phyloP scores from a whole-genome alignment of 192 early-diverging fungal species.

The Podila verticillata region DNA sequence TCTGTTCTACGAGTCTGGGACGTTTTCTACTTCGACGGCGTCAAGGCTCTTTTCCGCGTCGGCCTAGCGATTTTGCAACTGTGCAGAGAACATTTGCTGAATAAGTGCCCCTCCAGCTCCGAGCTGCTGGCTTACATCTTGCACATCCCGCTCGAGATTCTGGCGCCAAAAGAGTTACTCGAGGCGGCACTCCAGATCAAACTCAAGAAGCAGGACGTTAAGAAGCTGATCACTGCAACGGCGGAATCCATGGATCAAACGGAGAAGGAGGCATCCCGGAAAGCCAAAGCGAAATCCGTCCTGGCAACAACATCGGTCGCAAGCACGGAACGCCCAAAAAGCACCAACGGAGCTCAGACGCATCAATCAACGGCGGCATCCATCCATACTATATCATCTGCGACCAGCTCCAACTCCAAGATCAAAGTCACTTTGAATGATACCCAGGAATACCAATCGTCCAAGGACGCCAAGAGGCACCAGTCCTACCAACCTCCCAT shows the following conservation, averaged over 20 bases:
- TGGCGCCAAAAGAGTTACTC: constrained; percentile 74
- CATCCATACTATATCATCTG: neutral
- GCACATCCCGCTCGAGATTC: constrained; percentile 76
- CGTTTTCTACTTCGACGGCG: constrained; percentile 86
- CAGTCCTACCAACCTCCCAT: neutral
- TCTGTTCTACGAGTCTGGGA: constrained; percentile 93
- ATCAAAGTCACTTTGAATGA: neutral
- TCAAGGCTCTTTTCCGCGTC: constrained; percentile 85
- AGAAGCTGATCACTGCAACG: constrained; percentile 21
- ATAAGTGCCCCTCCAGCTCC: constrained; percentile 74
- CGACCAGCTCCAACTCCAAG: neutral
- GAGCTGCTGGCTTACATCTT: constrained; percentile 82
- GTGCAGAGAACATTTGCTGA: constrained; percentile 70
- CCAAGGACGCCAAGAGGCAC: neutral
- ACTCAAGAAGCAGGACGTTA: constrained; percentile 46
- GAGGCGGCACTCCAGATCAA: constrained; percentile 72
- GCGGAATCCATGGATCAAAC: constrained; percentile 26
- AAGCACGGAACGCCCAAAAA: no score
- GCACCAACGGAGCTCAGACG: neutral
- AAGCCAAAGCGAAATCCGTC: neutral
- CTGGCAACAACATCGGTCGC: neutral
- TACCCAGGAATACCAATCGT: neutral
- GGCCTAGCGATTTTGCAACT: constrained; percentile 79
- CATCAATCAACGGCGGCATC: neutral
- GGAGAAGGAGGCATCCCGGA: neutral